Conservation (phyloP, 495 filamentous ascomycete genomes). For the Penicillium mononematosum region DNA sequence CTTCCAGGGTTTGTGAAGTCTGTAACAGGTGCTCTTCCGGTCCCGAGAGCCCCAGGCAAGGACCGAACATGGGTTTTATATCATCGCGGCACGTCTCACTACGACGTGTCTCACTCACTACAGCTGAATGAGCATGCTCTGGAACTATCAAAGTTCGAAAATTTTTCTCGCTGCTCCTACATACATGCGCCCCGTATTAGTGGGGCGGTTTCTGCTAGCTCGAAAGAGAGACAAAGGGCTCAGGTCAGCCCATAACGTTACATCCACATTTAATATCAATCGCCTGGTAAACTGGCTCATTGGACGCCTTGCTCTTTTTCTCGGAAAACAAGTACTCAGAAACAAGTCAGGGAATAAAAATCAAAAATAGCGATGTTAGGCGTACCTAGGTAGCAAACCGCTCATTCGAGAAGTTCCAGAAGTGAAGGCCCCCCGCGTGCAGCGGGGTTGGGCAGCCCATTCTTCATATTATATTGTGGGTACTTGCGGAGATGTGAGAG, state of each 20-base stretch:
- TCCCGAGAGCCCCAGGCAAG: neutral
- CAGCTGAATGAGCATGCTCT: neutral
- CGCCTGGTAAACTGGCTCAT: neutral
- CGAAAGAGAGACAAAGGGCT: neutral
- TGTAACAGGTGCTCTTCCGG: neutral
- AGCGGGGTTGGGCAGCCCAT: neutral
- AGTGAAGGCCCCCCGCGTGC: neutral
- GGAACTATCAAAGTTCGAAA: neutral
- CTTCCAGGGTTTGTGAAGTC: neutral
- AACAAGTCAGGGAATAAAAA: neutral
- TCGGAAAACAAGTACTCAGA: neutral
- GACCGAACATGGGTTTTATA: neutral
- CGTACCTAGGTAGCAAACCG: neutral
- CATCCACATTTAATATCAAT: neutral
- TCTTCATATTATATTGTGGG: neutral
- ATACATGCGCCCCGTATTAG: neutral
- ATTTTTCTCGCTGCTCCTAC: neutral
- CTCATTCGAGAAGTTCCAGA: neutral
- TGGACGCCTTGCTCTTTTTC: neutral
- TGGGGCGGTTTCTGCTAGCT: neutral
- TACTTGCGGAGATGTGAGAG: too few species aligned
- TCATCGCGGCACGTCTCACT: neutral
- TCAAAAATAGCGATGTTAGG: neutral
- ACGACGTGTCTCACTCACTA: neutral
- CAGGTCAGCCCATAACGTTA: neutral